A percentile compares a stretch with the other conserved stretches of the same genome.
Evolutionary conservation across 306 rosid genomes (phyloP).

Genomic region (Fragaria iinumae): DNA sequence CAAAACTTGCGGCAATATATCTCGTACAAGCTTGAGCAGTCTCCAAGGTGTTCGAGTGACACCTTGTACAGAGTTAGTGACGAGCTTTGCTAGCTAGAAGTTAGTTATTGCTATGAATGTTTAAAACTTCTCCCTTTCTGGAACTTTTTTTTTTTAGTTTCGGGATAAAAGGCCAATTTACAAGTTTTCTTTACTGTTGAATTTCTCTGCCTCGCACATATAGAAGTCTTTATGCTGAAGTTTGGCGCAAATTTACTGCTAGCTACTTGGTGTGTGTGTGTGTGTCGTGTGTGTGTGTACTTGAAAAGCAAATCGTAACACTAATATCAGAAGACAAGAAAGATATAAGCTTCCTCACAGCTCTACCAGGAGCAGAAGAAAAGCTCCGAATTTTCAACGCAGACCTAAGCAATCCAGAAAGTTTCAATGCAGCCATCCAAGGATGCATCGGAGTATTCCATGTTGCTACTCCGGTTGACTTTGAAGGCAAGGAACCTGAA

Average conservation of each 20-base stretch:
- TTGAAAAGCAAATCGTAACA: background rate
- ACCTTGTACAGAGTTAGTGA: too few relatives aligned
- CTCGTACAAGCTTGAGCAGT: too few relatives aligned
- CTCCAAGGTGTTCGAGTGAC: too few relatives aligned
- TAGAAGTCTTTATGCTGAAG: background rate
- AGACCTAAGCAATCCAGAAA: constrained; percentile 33
- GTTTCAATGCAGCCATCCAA: constrained; percentile 37
- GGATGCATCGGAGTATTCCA: constrained; percentile 62
- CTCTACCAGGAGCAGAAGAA: constrained; percentile 41
- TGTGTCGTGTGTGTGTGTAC: background rate
- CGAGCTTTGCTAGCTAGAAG: background rate
- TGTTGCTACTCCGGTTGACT: constrained; percentile 47
- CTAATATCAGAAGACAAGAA: constrained; percentile 21
- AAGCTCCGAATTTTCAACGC: constrained; percentile 39
- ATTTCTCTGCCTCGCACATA: background rate
- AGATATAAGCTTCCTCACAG: constrained; percentile 52
- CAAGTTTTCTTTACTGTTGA: background rate
- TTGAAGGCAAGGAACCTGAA: constrained; percentile 35
- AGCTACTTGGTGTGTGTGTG: background rate
- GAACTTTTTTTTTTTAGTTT: too few relatives aligned
- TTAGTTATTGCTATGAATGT: background rate
- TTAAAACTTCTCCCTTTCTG: background rate
- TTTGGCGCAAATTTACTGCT: background rate
- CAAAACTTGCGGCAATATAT: too few relatives aligned
- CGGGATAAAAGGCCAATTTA: background rate